These are phyloP conservation scores for Poa annua DNA, from an alignment of 176 grass and related monocot genomes.

Conservation along the genomic window DNA sequence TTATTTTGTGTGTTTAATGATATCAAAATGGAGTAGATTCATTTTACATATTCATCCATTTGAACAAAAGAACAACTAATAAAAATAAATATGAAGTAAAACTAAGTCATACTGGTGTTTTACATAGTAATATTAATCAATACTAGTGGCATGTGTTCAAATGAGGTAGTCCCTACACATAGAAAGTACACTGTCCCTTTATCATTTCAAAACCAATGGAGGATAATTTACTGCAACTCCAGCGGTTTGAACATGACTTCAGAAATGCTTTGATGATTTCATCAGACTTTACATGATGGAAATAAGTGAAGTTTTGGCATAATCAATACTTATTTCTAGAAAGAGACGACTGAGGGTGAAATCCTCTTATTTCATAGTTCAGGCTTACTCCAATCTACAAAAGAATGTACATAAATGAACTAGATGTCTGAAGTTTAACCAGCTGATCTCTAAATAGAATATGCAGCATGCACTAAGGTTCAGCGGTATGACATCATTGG, in stretches of 20 bases:
- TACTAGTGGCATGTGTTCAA: background rate
- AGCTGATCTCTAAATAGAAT: background rate
- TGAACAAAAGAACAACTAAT: background rate
- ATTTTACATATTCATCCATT: background rate
- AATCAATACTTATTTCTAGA: background rate
- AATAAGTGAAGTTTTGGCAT: background rate
- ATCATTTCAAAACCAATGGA: background rate
- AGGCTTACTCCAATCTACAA: background rate
- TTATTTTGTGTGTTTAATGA: background rate
- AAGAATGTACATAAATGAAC: background rate
- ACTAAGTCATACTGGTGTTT: constrained; percentile 22
- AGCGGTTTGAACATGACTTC: background rate
- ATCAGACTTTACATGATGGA: background rate
- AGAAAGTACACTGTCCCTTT: background rate
- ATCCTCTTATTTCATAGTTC: background rate
- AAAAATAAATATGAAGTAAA: background rate
- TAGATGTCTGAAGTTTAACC: constrained; percentile 2
- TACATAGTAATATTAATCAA: constrained; percentile 17
- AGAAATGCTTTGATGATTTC: background rate
- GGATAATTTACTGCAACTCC: background rate
- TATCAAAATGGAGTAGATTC: background rate
- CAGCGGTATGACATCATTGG: constrained; percentile 3
- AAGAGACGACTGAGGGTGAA: too few species aligned
- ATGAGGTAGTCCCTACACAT: background rate
- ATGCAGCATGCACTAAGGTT: background rate